A percentile compares a stretch with the other conserved stretches of the same genome.
Conservation (phyloP, 768 basidiomycete genomes). For the Flagelloscypha sp. region DNA sequence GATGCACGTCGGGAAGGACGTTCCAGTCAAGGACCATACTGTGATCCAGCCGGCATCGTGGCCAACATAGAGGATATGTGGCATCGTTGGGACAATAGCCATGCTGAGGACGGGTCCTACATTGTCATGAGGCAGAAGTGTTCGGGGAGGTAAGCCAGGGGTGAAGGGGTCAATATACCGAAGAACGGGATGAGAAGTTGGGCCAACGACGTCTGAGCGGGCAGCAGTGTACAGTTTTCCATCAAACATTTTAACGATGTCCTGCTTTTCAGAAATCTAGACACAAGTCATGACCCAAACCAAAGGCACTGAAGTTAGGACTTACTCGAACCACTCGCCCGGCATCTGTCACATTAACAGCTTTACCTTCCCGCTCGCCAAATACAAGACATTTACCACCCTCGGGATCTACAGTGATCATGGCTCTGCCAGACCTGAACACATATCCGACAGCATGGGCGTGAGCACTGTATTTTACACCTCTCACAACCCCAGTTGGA, state of each 20-base stretch:
- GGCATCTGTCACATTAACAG: constrained; percentile 41
- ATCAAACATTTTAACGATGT: constrained; percentile 66
- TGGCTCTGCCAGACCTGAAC: constrained; percentile 57
- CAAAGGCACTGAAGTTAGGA: too few species aligned
- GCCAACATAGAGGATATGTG: constrained; percentile 67
- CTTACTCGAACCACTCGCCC: too few species aligned
- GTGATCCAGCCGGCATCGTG: constrained; percentile 89
- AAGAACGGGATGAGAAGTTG: constrained; percentile 57
- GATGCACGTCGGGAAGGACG: constrained; percentile 54
- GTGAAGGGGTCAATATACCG: constrained; percentile 73
- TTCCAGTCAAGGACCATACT: constrained; percentile 61
- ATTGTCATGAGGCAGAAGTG: constrained; percentile 56
- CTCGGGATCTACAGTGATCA: constrained; percentile 85
- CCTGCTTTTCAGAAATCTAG: constrained; percentile 74
- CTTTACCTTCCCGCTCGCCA: constrained; percentile 31
- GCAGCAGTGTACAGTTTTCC: constrained; percentile 80
- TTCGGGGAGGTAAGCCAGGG: constrained; percentile 45
- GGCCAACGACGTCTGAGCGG: constrained; percentile 40
- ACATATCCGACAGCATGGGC: constrained; percentile 60
- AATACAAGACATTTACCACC: constrained; percentile 73
- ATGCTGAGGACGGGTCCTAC: constrained; percentile 81
- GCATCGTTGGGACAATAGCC: constrained; percentile 62
- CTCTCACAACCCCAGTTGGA: constrained; percentile 45
- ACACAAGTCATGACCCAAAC: too few species aligned
- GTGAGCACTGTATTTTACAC: constrained; percentile 56